phyloP scores from a whole-genome alignment of 768 basidiomycete genomes.

The Boletus subcaerulescens region DNA sequence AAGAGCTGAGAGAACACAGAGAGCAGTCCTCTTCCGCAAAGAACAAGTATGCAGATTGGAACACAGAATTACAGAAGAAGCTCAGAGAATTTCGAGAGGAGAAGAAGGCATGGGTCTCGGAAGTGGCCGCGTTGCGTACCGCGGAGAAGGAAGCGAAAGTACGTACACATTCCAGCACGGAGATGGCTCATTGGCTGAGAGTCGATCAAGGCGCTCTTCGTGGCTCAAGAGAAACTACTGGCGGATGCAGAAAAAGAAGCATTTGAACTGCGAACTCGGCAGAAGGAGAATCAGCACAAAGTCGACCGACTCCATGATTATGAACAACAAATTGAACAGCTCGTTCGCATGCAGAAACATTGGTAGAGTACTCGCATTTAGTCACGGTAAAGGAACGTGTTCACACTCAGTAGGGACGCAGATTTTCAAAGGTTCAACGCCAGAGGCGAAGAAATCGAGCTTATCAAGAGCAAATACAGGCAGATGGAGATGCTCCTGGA shows the following conservation, averaged over 20 bases:
- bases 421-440: constrained; percentile 72
- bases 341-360: constrained; percentile 68
- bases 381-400: not conserved
- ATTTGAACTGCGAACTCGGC: constrained; percentile 69
- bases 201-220: constrained; percentile 53
- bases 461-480: constrained; percentile 54
- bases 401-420: constrained; percentile 52
- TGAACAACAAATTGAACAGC: constrained; percentile 82
- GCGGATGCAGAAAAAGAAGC: constrained; percentile 68
- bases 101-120: constrained; percentile 71
- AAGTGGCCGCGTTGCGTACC: constrained; percentile 64
- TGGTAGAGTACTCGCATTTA: constrained; percentile 53
- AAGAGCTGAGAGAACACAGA: constrained; percentile 70
- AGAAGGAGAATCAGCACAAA: constrained; percentile 78
- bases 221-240: constrained; percentile 65
- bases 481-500: constrained; percentile 66
- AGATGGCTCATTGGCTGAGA: not conserved
- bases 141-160: constrained; percentile 73
- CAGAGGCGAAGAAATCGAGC: constrained; percentile 54
- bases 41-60: constrained; percentile 82
- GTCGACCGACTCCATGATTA: constrained; percentile 80
- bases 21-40: constrained; percentile 70
- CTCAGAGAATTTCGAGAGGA: constrained; percentile 73
- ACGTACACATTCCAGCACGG: constrained; percentile 1
- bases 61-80: constrained; percentile 74